Conservation (phyloP, 768 basidiomycete genomes). For the Scleroderma citrinum region DNA sequence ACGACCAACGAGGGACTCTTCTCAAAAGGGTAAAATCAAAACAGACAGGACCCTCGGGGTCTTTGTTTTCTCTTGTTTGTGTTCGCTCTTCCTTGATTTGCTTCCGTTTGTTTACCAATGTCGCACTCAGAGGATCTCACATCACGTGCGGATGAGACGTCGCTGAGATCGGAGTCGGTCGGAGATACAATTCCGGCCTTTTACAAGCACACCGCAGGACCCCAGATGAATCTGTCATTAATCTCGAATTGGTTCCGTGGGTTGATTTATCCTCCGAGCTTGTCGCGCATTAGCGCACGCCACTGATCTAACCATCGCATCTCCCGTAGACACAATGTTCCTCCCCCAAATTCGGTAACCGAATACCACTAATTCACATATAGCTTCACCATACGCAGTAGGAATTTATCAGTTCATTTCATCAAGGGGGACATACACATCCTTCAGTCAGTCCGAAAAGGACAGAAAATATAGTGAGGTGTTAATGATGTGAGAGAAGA, state of each 20-base stretch:
- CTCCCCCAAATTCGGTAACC: slow-evolving; percentile 5
- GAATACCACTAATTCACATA: neutral
- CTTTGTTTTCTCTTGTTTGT: too few relatives aligned
- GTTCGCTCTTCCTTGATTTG: neutral
- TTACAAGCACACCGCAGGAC: slow-evolving; percentile 5
- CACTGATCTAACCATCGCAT: slow-evolving; percentile 24
- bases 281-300: slow-evolving; percentile 24
- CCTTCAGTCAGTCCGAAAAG: neutral
- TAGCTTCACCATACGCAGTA: neutral
- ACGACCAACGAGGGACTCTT: neutral
- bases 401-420: neutral
- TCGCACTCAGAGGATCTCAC: too few relatives aligned
- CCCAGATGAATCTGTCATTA: slow-evolving; percentile 14
- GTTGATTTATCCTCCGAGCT: slow-evolving; percentile 23
- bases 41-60: neutral
- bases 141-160: slow-evolving; percentile 1
- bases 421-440: neutral
- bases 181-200: slow-evolving; percentile 8
- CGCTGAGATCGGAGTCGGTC: slow-evolving; percentile 14
- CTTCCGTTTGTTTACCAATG: too few relatives aligned
- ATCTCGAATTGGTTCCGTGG: slow-evolving; percentile 17
- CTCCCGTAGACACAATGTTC: slow-evolving; percentile 14
- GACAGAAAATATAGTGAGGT: slow-evolving; percentile 1
- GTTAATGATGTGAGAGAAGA: slow-evolving; percentile 16
- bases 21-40: slow-evolving; percentile 6